These are phyloP conservation scores for Cystobasidium onofrii DNA, from an alignment of 768 basidiomycete genomes.

Conservation along the genomic window DNA sequence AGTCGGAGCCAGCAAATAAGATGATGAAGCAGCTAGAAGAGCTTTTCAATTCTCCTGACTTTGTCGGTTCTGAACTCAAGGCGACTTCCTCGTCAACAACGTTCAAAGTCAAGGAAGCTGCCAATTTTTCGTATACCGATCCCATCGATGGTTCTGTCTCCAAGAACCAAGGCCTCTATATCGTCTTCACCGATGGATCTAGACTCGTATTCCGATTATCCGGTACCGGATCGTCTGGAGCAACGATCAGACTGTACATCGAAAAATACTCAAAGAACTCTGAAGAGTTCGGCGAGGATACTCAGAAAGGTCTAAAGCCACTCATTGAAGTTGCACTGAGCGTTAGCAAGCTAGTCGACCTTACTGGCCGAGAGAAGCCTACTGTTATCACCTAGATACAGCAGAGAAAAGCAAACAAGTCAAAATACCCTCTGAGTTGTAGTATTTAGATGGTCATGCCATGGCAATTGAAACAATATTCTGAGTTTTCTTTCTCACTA, in stretches of 20 bases:
- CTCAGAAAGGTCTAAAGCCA: slow-evolving; percentile 83
- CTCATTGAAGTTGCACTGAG: slow-evolving; percentile 89
- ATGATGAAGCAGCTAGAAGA: slow-evolving; percentile 70
- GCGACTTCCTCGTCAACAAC: slow-evolving; percentile 60
- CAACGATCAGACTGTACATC: slow-evolving; percentile 91
- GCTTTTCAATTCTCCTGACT: slow-evolving; percentile 59
- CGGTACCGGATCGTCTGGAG: slow-evolving; percentile 91
- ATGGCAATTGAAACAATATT: no score
- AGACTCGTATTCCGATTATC: slow-evolving; percentile 91
- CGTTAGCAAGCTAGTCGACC: slow-evolving; percentile 73
- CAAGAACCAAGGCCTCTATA: slow-evolving; percentile 90
- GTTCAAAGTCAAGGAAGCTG: slow-evolving; percentile 68
- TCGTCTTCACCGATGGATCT: slow-evolving; percentile 82
- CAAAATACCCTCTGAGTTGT: background rate
- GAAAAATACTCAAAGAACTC: slow-evolving; percentile 70
- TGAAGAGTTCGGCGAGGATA: slow-evolving; percentile 50
- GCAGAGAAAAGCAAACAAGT: background rate
- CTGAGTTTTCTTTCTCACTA: no score
- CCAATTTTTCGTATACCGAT: slow-evolving; percentile 93
- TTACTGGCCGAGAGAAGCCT: slow-evolving; percentile 77
- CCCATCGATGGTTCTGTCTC: slow-evolving; percentile 93
- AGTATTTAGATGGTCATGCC: background rate
- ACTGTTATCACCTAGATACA: slow-evolving; percentile 81
- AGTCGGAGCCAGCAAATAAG: slow-evolving; percentile 78
- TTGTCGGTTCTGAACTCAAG: slow-evolving; percentile 60